These are phyloP conservation scores for Macrolepiota albuminosa DNA, from an alignment of 768 basidiomycete species.

Conservation along the genomic window DNA sequence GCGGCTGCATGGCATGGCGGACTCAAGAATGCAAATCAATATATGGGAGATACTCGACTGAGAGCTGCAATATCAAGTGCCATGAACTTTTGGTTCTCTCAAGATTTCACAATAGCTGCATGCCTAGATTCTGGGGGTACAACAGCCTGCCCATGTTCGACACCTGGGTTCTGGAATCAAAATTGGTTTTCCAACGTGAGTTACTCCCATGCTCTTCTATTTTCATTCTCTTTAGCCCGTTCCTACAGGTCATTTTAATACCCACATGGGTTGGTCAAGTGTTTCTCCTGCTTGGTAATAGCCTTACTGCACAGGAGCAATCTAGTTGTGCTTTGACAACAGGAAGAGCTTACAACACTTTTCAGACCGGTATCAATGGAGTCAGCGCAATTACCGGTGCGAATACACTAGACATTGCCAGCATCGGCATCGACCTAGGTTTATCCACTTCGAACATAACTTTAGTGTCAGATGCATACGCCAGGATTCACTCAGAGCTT, in stretches of 20 bases:
- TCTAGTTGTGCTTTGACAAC: constrained; percentile 47
- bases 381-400: constrained; percentile 55
- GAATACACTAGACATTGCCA: constrained; percentile 61
- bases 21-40: constrained; percentile 33
- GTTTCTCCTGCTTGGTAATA: constrained; percentile 50
- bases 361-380: constrained; percentile 26
- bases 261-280: constrained; percentile 52
- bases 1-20: constrained; percentile 56
- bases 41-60: constrained; percentile 35
- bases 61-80: constrained; percentile 39
- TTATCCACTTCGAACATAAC: constrained; percentile 37
- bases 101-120: constrained; percentile 48
- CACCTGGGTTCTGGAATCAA: constrained; percentile 45
- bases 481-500: constrained; percentile 47
- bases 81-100: constrained; percentile 61
- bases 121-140: constrained; percentile 56
- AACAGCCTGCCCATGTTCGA: constrained; percentile 48
- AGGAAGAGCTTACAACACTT: constrained; percentile 39
- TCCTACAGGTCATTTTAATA: constrained; percentile 50
- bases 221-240: background rate
- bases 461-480: constrained; percentile 45
- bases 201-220: background rate
- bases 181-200: constrained; percentile 63
- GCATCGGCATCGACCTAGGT: constrained; percentile 51
- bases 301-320: constrained; percentile 36